Evolutionary conservation across 305 asterid genomes (phyloP).

Genomic region (Fraxinus nigra): DNA sequence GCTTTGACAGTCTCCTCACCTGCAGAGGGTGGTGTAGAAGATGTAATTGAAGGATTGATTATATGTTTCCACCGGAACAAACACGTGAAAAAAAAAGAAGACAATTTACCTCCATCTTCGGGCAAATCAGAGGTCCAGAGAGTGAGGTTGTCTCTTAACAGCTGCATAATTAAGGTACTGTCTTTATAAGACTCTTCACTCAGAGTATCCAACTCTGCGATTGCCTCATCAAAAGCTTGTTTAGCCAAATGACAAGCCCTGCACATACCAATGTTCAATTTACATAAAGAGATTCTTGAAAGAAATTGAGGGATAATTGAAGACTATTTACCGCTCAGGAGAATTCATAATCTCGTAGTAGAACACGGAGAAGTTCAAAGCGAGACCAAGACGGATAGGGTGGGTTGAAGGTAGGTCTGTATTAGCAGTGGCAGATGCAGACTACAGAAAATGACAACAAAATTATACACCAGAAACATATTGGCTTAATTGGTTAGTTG

Average conservation of each 20-base stretch:
- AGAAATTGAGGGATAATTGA: not conserved
- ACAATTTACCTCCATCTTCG: constrained; percentile 56
- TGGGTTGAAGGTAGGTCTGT: constrained; percentile 88
- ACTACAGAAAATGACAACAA: constrained; percentile 37
- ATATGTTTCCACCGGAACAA: not conserved
- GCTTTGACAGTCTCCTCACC: constrained; percentile 35
- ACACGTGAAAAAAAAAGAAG: not conserved
- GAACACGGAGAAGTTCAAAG: constrained; percentile 88
- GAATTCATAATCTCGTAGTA: constrained; percentile 92
- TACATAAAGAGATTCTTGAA: not conserved
- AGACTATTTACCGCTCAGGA: constrained; percentile 60
- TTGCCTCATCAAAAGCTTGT: constrained; percentile 80
- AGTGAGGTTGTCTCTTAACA: constrained; percentile 73
- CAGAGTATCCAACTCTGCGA: constrained; percentile 67
- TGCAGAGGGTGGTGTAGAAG: not conserved
- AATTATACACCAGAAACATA: constrained; percentile 14
- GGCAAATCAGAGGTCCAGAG: constrained; percentile 86
- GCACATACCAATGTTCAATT: constrained; percentile 7
- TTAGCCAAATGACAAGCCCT: constrained; percentile 82
- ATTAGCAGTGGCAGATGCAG: constrained; percentile 68
- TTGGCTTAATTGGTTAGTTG: not conserved
- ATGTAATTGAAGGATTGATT: not conserved
- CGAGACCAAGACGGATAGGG: constrained; percentile 89
- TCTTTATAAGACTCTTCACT: constrained; percentile 78
- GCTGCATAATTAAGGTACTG: constrained; percentile 81